These are phyloP conservation scores for Globisporangium acanthophoron DNA, from an alignment of 352 stramenopile species.

Conservation along the genomic window DNA sequence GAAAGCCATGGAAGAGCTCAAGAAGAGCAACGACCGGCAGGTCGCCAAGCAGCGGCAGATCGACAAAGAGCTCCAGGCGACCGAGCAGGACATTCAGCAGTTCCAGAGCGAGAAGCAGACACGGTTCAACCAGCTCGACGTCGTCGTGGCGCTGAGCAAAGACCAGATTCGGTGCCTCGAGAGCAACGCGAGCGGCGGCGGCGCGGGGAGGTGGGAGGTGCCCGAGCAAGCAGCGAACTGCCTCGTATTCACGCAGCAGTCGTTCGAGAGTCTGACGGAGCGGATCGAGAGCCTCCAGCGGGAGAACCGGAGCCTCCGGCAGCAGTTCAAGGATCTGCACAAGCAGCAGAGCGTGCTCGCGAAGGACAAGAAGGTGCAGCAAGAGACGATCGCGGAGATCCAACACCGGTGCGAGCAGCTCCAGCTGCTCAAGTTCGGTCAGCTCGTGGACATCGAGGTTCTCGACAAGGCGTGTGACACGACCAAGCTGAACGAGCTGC, in stretches of 20 bases:
- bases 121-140: conserved; percentile 85
- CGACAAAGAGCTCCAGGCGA: conserved; percentile 89
- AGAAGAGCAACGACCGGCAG: conserved; percentile 82
- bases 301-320: conserved; percentile 81
- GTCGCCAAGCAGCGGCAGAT: conserved; percentile 83
- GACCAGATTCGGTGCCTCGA: conserved; percentile 68
- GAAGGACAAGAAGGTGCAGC: conserved; percentile 74
- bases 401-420: conserved; percentile 72
- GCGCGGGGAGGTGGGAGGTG: conserved; percentile 26
- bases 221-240: conserved; percentile 41
- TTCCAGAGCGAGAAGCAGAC: conserved; percentile 94
- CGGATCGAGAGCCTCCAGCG: conserved; percentile 78
- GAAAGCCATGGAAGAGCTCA: conserved; percentile 87
- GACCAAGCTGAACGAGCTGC: conserved; percentile 57
- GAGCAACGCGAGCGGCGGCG: background rate
- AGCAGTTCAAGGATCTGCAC: conserved; percentile 87
- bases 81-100: conserved; percentile 83
- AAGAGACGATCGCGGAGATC: conserved; percentile 58
- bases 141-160: conserved; percentile 73
- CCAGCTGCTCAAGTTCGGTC: conserved; percentile 77
- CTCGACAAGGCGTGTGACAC: conserved; percentile 86
- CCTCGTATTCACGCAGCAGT: conserved; percentile 69
- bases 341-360: conserved; percentile 78
- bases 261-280: conserved; percentile 53
- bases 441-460: conserved; percentile 81